These are phyloP conservation scores for Diaporthe humulicola DNA, from an alignment of 2,329 filamentous ascomycete genomes.

Conservation along the genomic window DNA sequence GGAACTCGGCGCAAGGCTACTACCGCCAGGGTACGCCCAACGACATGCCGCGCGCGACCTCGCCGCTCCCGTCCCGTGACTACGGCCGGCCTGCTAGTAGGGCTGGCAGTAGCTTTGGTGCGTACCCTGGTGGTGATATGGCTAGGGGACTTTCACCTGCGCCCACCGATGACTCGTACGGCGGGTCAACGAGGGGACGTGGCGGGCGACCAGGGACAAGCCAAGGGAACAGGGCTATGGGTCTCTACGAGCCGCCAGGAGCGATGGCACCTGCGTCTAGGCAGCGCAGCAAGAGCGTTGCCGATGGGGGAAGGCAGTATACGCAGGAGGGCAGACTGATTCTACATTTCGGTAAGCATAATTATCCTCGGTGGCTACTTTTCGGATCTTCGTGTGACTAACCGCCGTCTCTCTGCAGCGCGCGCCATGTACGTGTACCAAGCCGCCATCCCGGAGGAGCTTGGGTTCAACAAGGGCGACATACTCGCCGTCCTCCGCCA, in stretches of 20 bases:
- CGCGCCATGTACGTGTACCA: conserved; percentile 95
- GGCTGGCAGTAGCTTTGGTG: conserved; percentile 46
- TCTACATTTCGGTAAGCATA: conserved; percentile 87
- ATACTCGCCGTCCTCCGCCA: conserved; percentile 88
- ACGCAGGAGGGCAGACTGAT: conserved; percentile 90
- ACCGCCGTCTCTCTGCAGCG: conserved; percentile 66
- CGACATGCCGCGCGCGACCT: conserved; percentile 60
- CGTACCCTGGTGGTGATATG: conserved; percentile 52
- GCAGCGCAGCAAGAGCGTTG: conserved; percentile 85
- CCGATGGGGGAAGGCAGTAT: conserved; percentile 84
- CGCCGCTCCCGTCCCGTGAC: conserved; percentile 61
- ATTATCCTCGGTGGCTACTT: conserved; percentile 44
- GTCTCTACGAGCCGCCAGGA: conserved; percentile 66
- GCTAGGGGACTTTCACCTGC: conserved; percentile 60
- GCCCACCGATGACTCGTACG: conserved; percentile 65
- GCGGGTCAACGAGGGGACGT: conserved; percentile 66
- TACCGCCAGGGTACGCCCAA: conserved; percentile 66
- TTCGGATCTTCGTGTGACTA: conserved; percentile 19
- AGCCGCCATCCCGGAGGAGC: conserved; percentile 94
- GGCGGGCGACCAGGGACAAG: conserved; percentile 64
- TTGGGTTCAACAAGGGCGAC: conserved; percentile 93
- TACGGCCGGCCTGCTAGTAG: conserved; percentile 49
- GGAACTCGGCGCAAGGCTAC: conserved; percentile 64
- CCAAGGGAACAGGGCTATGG: conserved; percentile 63
- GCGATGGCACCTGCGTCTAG: conserved; percentile 57